Percentiles rank a stretch among this genome's conserved stretches.
phyloP scores from a whole-genome alignment of 2,329 filamentous ascomycete species.

The Pseudogymnoascus sp. region DNA sequence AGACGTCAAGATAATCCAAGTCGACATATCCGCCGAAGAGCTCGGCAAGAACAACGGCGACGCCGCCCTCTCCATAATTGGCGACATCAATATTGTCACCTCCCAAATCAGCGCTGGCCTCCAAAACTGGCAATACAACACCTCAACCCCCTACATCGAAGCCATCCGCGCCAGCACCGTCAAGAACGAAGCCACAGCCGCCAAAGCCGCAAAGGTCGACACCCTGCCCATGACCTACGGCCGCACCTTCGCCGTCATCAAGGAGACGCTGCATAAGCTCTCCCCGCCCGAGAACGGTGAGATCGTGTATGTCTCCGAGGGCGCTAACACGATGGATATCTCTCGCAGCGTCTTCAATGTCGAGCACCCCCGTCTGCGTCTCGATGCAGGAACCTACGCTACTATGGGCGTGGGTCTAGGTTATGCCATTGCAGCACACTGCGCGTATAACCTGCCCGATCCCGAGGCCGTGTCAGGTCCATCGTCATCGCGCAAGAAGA shows the following conservation, averaged over 20 bases:
- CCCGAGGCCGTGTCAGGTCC: constrained; percentile 28
- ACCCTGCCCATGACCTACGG: constrained; percentile 41
- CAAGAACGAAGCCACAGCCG: constrained; percentile 41
- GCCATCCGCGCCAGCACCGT: constrained; percentile 29
- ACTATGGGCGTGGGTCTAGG: constrained; percentile 53
- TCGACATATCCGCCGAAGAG: constrained; percentile 46
- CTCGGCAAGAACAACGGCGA: constrained; percentile 43
- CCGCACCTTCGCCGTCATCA: constrained; percentile 45
- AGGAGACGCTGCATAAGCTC: constrained; percentile 37
- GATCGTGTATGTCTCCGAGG: constrained; percentile 49
- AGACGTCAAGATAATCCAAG: constrained; percentile 43
- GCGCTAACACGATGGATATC: constrained; percentile 55
- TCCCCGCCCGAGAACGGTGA: constrained; percentile 37
- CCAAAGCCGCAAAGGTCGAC: constrained; percentile 32
- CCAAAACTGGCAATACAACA: constrained; percentile 36
- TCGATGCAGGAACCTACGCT: constrained; percentile 51
- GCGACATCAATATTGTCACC: constrained; percentile 42
- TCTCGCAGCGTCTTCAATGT: constrained; percentile 46
- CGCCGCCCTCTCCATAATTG: constrained; percentile 40
- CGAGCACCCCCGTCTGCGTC: constrained; percentile 43
- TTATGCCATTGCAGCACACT: constrained; percentile 48
- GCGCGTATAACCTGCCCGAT: constrained; percentile 42
- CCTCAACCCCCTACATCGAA: constrained; percentile 27
- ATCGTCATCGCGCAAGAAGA: constrained; percentile 35
- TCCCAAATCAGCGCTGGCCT: constrained; percentile 37